phyloP scores from a whole-genome alignment of 768 basidiomycete genomes.

The Coprinopsis marcescibilis region DNA sequence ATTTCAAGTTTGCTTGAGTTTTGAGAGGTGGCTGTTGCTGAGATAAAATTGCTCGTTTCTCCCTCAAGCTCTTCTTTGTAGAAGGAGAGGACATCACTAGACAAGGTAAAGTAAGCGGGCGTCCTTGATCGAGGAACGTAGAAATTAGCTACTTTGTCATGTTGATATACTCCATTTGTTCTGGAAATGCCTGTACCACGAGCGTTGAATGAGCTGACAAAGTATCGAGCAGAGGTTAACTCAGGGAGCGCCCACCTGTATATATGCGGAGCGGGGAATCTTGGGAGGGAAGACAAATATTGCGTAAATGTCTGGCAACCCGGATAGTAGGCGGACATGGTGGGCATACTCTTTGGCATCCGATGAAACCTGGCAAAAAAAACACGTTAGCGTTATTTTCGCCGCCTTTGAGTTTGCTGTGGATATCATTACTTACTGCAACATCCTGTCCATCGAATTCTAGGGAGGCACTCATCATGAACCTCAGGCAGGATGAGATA shows the following conservation, averaged over 20 bases:
- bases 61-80: conserved; percentile 34
- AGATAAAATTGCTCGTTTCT: conserved; percentile 31
- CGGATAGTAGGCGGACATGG: conserved; percentile 10
- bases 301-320: conserved; percentile 10
- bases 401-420: background rate
- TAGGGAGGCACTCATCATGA: conserved; percentile 3
- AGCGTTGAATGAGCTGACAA: background rate
- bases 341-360: conserved; percentile 10
- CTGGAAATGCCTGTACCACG: conserved; percentile 1
- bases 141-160: conserved; percentile 8
- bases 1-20: conserved; percentile 22
- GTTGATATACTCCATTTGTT: conserved; percentile 6
- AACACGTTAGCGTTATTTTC: background rate
- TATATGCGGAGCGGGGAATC: conserved; percentile 7
- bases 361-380: conserved; percentile 4
- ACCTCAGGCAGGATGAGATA: background rate
- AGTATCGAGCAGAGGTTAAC: background rate
- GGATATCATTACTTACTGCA: background rate
- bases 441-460: conserved; percentile 1
- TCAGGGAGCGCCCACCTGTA: conserved; percentile 4
- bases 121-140: background rate
- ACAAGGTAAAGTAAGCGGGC: background rate
- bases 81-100: conserved; percentile 35
- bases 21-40: conserved; percentile 22
- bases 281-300: conserved; percentile 10